These are phyloP conservation scores for Solanum medicagineum DNA, from an alignment of 257 asterid genomes.

Conservation along the genomic window DNA sequence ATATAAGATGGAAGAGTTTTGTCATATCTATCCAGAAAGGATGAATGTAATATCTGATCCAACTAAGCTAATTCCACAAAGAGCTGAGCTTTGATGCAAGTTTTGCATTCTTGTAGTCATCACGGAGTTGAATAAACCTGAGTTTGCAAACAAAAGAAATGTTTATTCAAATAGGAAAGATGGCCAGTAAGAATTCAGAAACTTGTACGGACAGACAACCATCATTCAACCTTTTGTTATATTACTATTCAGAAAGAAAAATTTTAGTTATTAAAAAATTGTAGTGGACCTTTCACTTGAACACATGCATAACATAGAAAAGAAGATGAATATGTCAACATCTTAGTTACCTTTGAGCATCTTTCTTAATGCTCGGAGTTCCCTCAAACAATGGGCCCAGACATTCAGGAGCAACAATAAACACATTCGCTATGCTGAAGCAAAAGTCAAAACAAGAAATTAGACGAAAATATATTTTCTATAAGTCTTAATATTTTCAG, in stretches of 20 bases:
- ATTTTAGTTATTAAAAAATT: background rate
- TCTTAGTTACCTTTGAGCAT: slow-evolving; percentile 73
- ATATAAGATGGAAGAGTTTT: background rate
- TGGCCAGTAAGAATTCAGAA: too few species aligned
- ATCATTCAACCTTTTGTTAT: background rate
- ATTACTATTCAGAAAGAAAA: background rate
- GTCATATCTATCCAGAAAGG: background rate
- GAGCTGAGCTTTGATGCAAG: slow-evolving; percentile 8
- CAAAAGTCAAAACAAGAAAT: slow-evolving; percentile 1
- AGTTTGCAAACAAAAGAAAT: background rate
- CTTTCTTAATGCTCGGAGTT: slow-evolving; percentile 94
- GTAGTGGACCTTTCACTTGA: background rate
- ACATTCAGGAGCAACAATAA: slow-evolving; percentile 95
- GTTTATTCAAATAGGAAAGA: background rate
- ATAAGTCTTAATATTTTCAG: background rate
- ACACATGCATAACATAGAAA: background rate
- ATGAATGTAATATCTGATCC: background rate
- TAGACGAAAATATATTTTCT: background rate
- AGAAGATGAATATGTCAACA: background rate
- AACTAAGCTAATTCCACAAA: slow-evolving; percentile 1
- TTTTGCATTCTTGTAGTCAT: slow-evolving; percentile 11
- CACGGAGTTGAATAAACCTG: slow-evolving; percentile 14
- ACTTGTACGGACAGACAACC: too few species aligned
- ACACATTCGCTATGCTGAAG: slow-evolving; percentile 47
- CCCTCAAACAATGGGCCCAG: slow-evolving; percentile 82